Evolutionary conservation across 345 rosid genomes (phyloP), one percentile per base, ranked within the genome.

Genomic region (Abelmoschus esculentus): DNA sequence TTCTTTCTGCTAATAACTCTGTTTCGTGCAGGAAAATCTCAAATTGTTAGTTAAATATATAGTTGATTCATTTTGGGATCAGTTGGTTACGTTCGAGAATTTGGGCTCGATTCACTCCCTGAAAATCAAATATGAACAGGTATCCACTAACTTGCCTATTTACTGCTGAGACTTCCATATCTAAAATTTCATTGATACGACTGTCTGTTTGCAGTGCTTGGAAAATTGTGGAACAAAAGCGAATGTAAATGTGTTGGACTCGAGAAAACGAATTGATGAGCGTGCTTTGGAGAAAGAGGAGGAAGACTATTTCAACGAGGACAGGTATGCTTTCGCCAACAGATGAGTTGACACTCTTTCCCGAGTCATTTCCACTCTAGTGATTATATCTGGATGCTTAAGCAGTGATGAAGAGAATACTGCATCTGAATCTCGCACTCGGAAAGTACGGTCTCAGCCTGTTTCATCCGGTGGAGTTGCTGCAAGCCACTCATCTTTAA

Each of bases 221-320:
- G 99, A 92, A 82, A 85, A 78, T 73, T 75, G 79, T 66, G 93
- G 79, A 80, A 72, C 86, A 0, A 89, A 81, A 78, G 80, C 74
- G 74, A 76, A 79, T 72, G 82, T 82, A 71, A 82, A 70, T 70
- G 79, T 83, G 19, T 67, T 84, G 42, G 93, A 89, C 60, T 80
- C 88, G 5, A 85, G 97, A 73, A 90, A 83, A 76, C 78, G 92
- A 69, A 70, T 76, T 44, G 99, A 95, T 67, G 98, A 86, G 76
- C 96, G 97, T 18, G 96, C 93, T 13, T 71, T 84, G 66, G 99
- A 91, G 72, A 95, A 95, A 82, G 99, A 95, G 78, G 98, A 95
- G 84, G 93, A 91, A 79, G 99, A 91, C 72, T 95, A 95, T 79
- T 95, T 95, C 76, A 95, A 91, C 17, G 97, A 83, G 76, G 92